A percentile compares a stretch with the other conserved stretches of the same genome.
These are phyloP conservation scores for Talaromyces nanjingensis DNA, from an alignment of 495 filamentous ascomycete species.

Conservation along the genomic window DNA sequence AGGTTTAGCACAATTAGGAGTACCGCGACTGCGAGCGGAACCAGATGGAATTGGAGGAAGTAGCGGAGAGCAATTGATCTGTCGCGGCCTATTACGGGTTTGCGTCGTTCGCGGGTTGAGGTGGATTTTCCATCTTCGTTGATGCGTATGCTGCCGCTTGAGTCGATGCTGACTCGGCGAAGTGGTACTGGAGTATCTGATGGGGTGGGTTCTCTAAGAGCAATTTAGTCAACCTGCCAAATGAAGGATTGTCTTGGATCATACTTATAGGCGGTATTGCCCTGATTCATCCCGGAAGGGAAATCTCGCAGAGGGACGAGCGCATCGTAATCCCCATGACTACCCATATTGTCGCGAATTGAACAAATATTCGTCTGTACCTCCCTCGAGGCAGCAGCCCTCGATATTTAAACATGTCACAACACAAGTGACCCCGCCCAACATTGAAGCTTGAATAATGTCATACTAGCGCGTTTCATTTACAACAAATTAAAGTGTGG, in stretches of 20 bases:
- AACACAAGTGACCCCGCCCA: not conserved
- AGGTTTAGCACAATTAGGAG: not conserved
- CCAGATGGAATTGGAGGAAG: not conserved
- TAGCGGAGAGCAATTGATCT: not conserved
- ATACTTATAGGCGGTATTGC: not conserved
- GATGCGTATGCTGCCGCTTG: conserved; percentile 6
- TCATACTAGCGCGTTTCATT: not conserved
- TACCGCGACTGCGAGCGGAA: not conserved
- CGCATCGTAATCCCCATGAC: not conserved
- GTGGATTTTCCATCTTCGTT: not conserved
- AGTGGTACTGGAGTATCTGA: not conserved
- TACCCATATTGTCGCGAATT: not conserved
- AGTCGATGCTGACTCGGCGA: conserved; percentile 1
- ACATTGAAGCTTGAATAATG: not conserved
- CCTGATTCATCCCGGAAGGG: not conserved
- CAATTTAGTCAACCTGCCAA: not conserved
- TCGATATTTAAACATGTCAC: not conserved
- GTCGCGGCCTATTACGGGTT: not conserved
- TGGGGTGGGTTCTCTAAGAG: not conserved
- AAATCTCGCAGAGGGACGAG: not conserved
- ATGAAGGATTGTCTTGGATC: not conserved
- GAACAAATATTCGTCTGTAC: not conserved
- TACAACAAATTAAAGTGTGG: not conserved
- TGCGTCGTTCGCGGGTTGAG: not conserved
- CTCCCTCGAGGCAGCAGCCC: not conserved